Evolutionary conservation across 2,329 filamentous ascomycete species (phyloP).

Genomic region (Sordariomycetes sp.): DNA sequence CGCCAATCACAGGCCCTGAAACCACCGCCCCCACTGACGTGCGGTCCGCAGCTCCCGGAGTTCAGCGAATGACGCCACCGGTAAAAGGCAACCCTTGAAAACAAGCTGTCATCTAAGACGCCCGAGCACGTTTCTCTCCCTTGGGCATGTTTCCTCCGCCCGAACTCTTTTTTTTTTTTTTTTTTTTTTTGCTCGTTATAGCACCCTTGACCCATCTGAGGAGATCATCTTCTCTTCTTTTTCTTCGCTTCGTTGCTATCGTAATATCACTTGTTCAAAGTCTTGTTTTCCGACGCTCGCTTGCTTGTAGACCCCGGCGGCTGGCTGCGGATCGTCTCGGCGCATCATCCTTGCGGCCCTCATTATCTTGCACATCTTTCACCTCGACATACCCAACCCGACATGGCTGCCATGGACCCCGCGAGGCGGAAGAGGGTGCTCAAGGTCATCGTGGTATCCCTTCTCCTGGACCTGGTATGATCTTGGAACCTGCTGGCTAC

Average conservation of each 20-base stretch:
- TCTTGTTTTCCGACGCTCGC: background rate
- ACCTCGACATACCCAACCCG: background rate
- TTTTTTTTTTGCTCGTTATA: background rate
- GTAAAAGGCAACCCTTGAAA: background rate
- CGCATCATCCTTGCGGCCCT: background rate
- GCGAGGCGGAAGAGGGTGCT: conserved; percentile 66
- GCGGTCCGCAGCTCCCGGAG: background rate
- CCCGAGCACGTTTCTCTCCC: background rate
- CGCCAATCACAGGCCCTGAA: background rate
- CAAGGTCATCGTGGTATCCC: conserved; percentile 75
- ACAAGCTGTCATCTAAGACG: background rate
- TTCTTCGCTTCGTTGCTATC: background rate
- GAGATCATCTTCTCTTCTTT: background rate
- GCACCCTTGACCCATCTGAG: background rate
- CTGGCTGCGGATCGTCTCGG: conserved; percentile 2
- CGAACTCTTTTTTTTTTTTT: too few relatives aligned
- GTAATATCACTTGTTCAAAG: background rate
- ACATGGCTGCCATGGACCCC: conserved; percentile 33
- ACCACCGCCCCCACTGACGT: background rate
- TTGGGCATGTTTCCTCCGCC: background rate
- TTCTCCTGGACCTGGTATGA: conserved; percentile 77
- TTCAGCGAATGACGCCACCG: background rate
- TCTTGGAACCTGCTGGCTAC: background rate
- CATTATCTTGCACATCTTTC: background rate
- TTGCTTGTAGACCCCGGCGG: background rate